Conservation (phyloP, 2,329 filamentous ascomycete genomes). For the Phoma sp. region DNA sequence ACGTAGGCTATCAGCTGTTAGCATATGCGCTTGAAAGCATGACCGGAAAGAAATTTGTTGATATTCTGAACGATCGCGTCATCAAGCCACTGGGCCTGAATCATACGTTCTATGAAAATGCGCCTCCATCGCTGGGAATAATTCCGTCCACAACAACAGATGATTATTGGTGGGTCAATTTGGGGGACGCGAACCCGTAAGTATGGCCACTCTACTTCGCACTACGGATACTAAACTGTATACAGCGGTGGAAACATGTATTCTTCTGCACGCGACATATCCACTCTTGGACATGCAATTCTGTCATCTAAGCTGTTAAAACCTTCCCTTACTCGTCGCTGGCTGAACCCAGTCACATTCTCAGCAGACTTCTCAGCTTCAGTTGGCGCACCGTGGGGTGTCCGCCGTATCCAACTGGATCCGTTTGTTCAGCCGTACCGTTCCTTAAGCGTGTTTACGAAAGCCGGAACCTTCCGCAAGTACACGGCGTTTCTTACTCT, state of each 20-base stretch:
- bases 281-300: slow-evolving; percentile 49
- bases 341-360: slow-evolving; percentile 53
- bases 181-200: slow-evolving; percentile 33
- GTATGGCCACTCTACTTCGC: background rate
- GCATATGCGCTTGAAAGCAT: slow-evolving; percentile 52
- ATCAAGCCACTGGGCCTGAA: slow-evolving; percentile 52
- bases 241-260: slow-evolving; percentile 43
- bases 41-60: slow-evolving; percentile 46
- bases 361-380: slow-evolving; percentile 41
- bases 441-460: slow-evolving; percentile 51
- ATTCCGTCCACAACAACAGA: slow-evolving; percentile 45
- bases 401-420: slow-evolving; percentile 39
- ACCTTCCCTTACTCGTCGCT: slow-evolving; percentile 46
- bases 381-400: slow-evolving; percentile 52
- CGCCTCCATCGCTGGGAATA: slow-evolving; percentile 36
- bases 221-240: background rate
- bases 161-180: slow-evolving; percentile 29
- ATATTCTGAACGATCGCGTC: slow-evolving; percentile 47
- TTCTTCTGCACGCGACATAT: slow-evolving; percentile 47
- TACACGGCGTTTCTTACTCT: slow-evolving; percentile 53
- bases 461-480: slow-evolving; percentile 53
- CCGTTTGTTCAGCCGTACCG: slow-evolving; percentile 13
- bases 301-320: slow-evolving; percentile 49
- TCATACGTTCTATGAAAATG: slow-evolving; percentile 44
- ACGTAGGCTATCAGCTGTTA: slow-evolving; percentile 47